Evolutionary conservation across 73 alveolate species (phyloP), one percentile per base, ranked within the genome.

Genomic region (Paramecium primaurelia): DNA sequence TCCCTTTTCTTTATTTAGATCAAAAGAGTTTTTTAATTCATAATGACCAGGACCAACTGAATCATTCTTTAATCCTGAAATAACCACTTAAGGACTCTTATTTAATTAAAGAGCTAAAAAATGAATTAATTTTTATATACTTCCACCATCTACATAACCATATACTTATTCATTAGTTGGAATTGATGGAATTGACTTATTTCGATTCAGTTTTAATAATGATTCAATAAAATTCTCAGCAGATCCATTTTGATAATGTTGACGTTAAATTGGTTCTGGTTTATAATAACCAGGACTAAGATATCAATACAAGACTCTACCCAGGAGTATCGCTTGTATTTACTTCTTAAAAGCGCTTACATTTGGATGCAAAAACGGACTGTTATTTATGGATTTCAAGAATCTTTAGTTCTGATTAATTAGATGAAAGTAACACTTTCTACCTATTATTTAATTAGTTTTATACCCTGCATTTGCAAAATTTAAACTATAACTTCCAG

Each of bases 1-100:
- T 0, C 91, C 91, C 30, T 44, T 80, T 5, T 47, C 26, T 80
- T 80, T 80, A 80, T 47, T 3, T 44, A 10, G 28, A 44, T 80
- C 91, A 80, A 80, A 80, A 20, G 20, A 14, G 47, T 80, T 73
- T 32, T 80, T 80, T 18, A 80, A 9, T 45, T 40, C 34, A 44
- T 80, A 80, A n/a, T 80, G 34, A 0, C 91, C 91, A 3, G 91
- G 91, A 47, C 91, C 91, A 4, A 80, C 91, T 26, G 71, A 32
- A 47, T 80, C 91, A 80, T 42, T 42, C 34, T 80, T 45, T 40
- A 47, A 40, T 80, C 91, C 91, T 28, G 91, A 11, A n/a, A 80
- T 11, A 8, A 26, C 22, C 26, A n/a, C 36, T 38, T 32, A 28
- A 44, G 91, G 91, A 80, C 75, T 45, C 28, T 80, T 80, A 73